Conservation (phyloP, 106 monocot genomes). For the Dendrobium catenatum region DNA sequence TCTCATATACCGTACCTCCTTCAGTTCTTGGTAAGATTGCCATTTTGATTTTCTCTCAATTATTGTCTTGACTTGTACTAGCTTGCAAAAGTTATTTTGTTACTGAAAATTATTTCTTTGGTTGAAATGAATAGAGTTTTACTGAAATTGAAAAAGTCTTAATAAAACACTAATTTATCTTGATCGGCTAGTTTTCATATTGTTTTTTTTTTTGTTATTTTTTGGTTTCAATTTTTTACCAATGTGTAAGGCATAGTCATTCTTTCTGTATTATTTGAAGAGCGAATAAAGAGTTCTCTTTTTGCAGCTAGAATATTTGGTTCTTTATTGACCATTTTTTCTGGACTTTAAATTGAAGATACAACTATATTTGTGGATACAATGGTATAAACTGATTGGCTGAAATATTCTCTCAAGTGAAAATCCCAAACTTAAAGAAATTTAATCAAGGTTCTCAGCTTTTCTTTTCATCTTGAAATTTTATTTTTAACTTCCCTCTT, state of each 20-base stretch:
- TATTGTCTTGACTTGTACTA: not conserved
- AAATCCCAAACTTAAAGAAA: not conserved
- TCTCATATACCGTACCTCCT: slow-evolving; percentile 96
- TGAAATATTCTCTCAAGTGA: not conserved
- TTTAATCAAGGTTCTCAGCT: not conserved
- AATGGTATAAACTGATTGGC: not conserved
- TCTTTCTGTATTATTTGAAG: not conserved
- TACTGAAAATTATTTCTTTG: not conserved
- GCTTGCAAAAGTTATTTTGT: not conserved
- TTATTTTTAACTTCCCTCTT: not conserved
- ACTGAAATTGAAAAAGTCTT: not conserved
- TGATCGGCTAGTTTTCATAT: not conserved
- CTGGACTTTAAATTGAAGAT: not conserved
- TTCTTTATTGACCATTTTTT: not conserved
- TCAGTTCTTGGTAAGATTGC: slow-evolving; percentile 78
- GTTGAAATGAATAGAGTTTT: not conserved
- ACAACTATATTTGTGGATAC: not conserved
- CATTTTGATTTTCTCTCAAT: not conserved
- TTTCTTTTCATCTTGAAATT: not conserved
- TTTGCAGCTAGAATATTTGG: not conserved
- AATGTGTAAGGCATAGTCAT: not conserved
- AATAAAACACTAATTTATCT: not conserved
- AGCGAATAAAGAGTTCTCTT: not conserved
- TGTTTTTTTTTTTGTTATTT: not conserved
- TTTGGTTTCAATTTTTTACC: not conserved